phyloP scores from a whole-genome alignment of 495 filamentous ascomycete genomes.

The Talaromyces adpressus region DNA sequence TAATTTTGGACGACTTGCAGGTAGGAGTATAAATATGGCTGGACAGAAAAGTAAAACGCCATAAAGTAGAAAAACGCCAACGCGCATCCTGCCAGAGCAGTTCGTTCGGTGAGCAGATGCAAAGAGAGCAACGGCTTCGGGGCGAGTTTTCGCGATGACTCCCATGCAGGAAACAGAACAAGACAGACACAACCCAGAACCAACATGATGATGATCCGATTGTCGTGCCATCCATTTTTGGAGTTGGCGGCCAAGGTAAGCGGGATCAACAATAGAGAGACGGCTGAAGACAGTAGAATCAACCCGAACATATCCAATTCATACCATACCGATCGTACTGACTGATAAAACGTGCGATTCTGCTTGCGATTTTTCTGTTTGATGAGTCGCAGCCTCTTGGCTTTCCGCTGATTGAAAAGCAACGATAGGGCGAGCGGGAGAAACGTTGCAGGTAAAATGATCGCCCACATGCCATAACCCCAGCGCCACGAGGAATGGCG shows the following conservation, averaged over 20 bases:
- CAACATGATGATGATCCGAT: slow-evolving; percentile 53
- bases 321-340: slow-evolving; percentile 40
- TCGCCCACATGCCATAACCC: slow-evolving; percentile 54
- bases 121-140: slow-evolving; percentile 52
- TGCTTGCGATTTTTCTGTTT: slow-evolving; percentile 29
- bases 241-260: slow-evolving; percentile 48
- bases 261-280: slow-evolving; percentile 54
- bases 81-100: slow-evolving; percentile 50
- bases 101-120: slow-evolving; percentile 55
- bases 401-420: slow-evolving; percentile 49
- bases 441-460: slow-evolving; percentile 50
- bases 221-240: slow-evolving; percentile 45
- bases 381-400: slow-evolving; percentile 42
- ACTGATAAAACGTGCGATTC: slow-evolving; percentile 21
- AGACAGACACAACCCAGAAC: slow-evolving; percentile 51
- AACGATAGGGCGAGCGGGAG: slow-evolving; percentile 49
- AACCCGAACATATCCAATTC: slow-evolving; percentile 53
- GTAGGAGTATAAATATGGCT: slow-evolving; percentile 64
- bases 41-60: slow-evolving; percentile 60
- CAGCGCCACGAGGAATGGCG: slow-evolving; percentile 44
- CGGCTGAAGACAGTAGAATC: slow-evolving; percentile 47
- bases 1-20: slow-evolving; percentile 63
- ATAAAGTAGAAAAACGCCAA: slow-evolving; percentile 59
- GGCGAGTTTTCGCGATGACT: slow-evolving; percentile 46
- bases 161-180: slow-evolving; percentile 52